Conservation (phyloP, 345 rosid genomes). For the Noccaea bulbosa region DNA sequence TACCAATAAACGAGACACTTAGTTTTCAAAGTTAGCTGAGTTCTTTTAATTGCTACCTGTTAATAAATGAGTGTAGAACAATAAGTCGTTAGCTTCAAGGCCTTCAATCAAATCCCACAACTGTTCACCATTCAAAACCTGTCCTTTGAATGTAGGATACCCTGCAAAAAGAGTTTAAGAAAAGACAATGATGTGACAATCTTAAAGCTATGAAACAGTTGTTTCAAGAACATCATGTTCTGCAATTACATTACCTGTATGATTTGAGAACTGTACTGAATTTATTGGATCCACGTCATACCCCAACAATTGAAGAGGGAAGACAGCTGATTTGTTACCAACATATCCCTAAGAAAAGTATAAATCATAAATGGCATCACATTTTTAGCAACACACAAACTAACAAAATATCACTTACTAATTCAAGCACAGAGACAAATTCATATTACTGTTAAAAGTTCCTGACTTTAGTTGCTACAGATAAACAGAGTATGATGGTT, state of each 20-base stretch:
- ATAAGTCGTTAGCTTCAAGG: slow-evolving; percentile 78
- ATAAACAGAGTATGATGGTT: not conserved
- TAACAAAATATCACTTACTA: too few species aligned
- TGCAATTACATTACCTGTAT: slow-evolving; percentile 71
- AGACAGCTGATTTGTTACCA: slow-evolving; percentile 96
- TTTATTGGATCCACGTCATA: slow-evolving; percentile 96
- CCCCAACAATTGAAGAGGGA: slow-evolving; percentile 93
- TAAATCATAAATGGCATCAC: too few species aligned
- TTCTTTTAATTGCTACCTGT: slow-evolving; percentile 58
- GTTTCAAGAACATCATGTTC: slow-evolving; percentile 42
- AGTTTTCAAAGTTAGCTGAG: not conserved
- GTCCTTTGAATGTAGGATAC: slow-evolving; percentile 94
- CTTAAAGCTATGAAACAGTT: slow-evolving; percentile 38
- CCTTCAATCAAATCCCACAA: slow-evolving; percentile 90
- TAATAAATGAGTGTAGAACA: slow-evolving; percentile 87
- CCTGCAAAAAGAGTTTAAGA: slow-evolving; percentile 52
- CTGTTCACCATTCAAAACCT: slow-evolving; percentile 88
- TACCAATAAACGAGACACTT: too few species aligned
- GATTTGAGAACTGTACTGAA: slow-evolving; percentile 98
- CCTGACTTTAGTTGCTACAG: too few species aligned
- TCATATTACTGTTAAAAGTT: too few species aligned
- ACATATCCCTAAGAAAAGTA: slow-evolving; percentile 74
- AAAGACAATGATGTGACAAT: slow-evolving; percentile 19
- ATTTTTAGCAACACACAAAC: too few species aligned
- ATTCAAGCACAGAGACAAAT: too few species aligned